Evolutionary conservation across 257 asterid genomes (phyloP).

Genomic region (Jasminum sambac): DNA sequence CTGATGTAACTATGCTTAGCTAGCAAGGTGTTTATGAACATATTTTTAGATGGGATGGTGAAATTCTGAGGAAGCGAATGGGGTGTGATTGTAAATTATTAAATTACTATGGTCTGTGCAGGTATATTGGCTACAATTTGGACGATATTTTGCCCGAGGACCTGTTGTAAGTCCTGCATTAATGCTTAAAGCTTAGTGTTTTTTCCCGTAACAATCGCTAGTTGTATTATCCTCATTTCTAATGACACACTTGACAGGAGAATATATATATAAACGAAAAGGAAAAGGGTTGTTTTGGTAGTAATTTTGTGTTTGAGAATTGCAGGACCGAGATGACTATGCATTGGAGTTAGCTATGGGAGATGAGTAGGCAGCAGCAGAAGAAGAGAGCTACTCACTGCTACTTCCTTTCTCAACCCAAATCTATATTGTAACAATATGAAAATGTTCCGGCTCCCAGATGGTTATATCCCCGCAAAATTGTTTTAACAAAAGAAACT

Average conservation of each 20-base stretch:
- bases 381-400: no score
- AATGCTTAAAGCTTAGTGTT: not conserved
- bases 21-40: no score
- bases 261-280: no score
- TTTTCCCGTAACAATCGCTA: not conserved
- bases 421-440: no score
- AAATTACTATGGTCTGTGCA: constrained; percentile 38
- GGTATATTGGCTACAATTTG: constrained; percentile 99
- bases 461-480: no score
- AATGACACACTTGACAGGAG: no score
- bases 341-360: constrained; percentile 95
- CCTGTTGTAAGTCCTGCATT: constrained; percentile 65
- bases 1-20: no score
- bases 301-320: not conserved
- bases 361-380: constrained; percentile 53
- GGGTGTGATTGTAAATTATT: not conserved
- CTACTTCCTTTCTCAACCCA: no score
- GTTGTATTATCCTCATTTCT: no score
- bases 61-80: not conserved
- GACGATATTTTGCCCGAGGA: constrained; percentile 97
- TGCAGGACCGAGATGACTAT: constrained; percentile 96
- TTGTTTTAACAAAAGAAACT: no score
- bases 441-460: no score
- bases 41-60: no score
- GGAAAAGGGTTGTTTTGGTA: not conserved